phyloP scores from a whole-genome alignment of 2,329 filamentous ascomycete species.

The Sarocladiaceae sp. region DNA sequence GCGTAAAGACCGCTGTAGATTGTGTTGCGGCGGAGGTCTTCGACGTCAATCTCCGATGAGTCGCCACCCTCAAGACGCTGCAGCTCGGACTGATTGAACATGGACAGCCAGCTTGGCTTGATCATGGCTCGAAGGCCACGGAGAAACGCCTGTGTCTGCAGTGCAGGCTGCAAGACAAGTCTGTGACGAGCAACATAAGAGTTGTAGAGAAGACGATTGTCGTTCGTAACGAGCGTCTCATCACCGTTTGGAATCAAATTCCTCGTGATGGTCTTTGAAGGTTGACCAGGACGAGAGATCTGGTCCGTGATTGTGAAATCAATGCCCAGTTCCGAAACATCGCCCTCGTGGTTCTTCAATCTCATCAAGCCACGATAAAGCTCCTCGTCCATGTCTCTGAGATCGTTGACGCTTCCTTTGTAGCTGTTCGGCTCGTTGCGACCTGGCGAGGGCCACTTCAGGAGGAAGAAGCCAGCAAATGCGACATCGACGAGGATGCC shows the following conservation, averaged over 20 bases:
- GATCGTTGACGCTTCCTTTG: slow-evolving; percentile 89
- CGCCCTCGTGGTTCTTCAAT: slow-evolving; percentile 80
- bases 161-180: slow-evolving; percentile 71
- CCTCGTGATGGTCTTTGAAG: slow-evolving; percentile 61
- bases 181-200: slow-evolving; percentile 86
- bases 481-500: slow-evolving; percentile 89
- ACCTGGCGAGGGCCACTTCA: slow-evolving; percentile 86
- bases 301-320: slow-evolving; percentile 87
- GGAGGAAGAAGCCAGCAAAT: slow-evolving; percentile 92
- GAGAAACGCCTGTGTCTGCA: slow-evolving; percentile 85
- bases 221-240: slow-evolving; percentile 76
- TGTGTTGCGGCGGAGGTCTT: slow-evolving; percentile 80
- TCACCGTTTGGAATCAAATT: slow-evolving; percentile 76
- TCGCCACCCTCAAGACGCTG: slow-evolving; percentile 92
- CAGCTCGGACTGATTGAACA: slow-evolving; percentile 97
- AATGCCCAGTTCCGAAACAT: slow-evolving; percentile 67
- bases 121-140: slow-evolving; percentile 84
- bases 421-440: slow-evolving; percentile 63
- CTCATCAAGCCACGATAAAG: slow-evolving; percentile 81
- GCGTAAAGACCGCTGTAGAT: slow-evolving; percentile 82
- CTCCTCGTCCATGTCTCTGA: slow-evolving; percentile 85
- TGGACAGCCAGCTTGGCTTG: slow-evolving; percentile 86
- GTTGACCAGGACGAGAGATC: slow-evolving; percentile 40
- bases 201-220: slow-evolving; percentile 92
- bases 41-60: slow-evolving; percentile 77